Percentiles rank a stretch among this genome's conserved stretches.
phyloP scores from a whole-genome alignment of 192 early-diverging fungal genomes.

The Podila minutissima region DNA sequence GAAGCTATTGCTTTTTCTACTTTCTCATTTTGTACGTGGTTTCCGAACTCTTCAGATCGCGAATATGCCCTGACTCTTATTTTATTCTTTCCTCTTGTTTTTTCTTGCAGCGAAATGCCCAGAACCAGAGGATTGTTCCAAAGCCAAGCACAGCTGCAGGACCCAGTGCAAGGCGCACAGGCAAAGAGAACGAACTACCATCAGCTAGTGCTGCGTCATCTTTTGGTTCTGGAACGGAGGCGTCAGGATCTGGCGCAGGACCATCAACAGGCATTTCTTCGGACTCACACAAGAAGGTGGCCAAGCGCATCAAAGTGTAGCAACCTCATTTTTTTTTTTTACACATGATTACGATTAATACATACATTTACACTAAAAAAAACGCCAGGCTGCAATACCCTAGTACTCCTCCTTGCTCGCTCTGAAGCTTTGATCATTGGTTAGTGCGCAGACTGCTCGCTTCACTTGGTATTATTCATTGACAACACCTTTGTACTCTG shows the following conservation, averaged over 20 bases:
- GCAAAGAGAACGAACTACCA: slow-evolving; percentile 25
- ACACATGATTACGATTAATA: too few species aligned
- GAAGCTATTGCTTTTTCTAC: not conserved
- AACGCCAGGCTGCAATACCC: too few species aligned
- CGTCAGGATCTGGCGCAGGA: not conserved
- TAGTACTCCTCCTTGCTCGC: too few species aligned
- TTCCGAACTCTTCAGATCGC: not conserved
- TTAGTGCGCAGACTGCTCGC: too few species aligned
- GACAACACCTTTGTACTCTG: too few species aligned
- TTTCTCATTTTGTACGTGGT: not conserved
- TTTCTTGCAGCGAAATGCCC: slow-evolving; percentile 15
- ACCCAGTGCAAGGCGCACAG: slow-evolving; percentile 4
- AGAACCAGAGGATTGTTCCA: slow-evolving; percentile 13
- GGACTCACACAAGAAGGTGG: slow-evolving; percentile 7
- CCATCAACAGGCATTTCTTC: not conserved
- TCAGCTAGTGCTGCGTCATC: not conserved
- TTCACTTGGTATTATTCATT: too few species aligned
- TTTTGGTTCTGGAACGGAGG: not conserved
- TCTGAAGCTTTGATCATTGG: too few species aligned
- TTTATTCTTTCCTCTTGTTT: not conserved
- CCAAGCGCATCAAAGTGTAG: slow-evolving; percentile 27
- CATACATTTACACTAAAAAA: too few species aligned
- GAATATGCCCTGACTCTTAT: not conserved
- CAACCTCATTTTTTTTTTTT: too few species aligned
- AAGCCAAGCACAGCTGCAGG: not conserved